Conservation (phyloP, 768 basidiomycete species). For the Rhodotorula paludigena region DNA sequence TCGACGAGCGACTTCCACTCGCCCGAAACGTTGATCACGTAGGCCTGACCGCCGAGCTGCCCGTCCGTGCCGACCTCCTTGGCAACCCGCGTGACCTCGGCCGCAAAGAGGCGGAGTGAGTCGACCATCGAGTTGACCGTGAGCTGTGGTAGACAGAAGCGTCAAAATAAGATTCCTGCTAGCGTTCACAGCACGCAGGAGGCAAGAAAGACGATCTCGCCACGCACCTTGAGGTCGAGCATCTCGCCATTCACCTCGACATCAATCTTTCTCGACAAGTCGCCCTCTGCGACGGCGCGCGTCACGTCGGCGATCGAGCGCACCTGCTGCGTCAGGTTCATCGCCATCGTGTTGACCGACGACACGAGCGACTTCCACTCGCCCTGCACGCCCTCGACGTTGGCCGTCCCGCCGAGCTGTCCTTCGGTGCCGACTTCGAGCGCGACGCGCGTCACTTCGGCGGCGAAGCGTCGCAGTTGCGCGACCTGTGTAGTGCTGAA, state of each 20-base stretch:
- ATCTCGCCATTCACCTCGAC: constrained; percentile 95
- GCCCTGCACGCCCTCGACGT: constrained; percentile 83
- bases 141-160: constrained; percentile 49
- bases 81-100: constrained; percentile 72
- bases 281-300: constrained; percentile 85
- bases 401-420: constrained; percentile 67
- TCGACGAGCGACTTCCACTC: constrained; percentile 48
- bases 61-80: constrained; percentile 89
- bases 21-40: constrained; percentile 50
- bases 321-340: constrained; percentile 55
- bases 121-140: constrained; percentile 95
- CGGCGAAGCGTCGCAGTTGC: constrained; percentile 50
- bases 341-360: constrained; percentile 65
- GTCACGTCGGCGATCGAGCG: constrained; percentile 93
- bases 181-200: background rate
- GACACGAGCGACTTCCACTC: constrained; percentile 87
- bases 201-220: too few species aligned
- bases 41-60: constrained; percentile 87
- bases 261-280: constrained; percentile 74
- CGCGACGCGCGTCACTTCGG: constrained; percentile 51
- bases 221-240: constrained; percentile 61
- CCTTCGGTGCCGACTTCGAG: constrained; percentile 54
- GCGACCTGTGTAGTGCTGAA: constrained; percentile 54
- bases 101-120: constrained; percentile 44
- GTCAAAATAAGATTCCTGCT: too few species aligned